Evolutionary conservation across 2,329 filamentous ascomycete genomes (phyloP).

Genomic region (Geoglossum cookeanum): DNA sequence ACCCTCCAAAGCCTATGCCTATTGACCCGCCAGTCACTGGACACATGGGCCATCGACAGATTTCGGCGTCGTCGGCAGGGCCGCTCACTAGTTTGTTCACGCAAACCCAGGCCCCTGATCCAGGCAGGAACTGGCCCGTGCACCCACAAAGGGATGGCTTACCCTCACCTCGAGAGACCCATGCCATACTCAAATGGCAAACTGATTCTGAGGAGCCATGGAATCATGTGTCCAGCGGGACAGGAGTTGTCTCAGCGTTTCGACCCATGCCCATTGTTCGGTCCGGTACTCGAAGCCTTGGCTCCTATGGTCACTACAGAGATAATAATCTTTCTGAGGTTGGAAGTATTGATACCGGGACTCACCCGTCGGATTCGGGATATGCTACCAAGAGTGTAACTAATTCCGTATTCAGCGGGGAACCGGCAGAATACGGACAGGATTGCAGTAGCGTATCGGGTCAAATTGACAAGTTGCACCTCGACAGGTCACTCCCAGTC

Average conservation of each 20-base stretch:
- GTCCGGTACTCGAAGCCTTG: background rate
- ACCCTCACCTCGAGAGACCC: background rate
- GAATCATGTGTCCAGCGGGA: background rate
- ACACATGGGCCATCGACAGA: background rate
- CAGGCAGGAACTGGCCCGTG: background rate
- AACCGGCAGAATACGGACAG: background rate
- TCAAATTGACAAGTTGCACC: background rate
- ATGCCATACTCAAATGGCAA: background rate
- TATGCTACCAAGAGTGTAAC: conserved; percentile 3
- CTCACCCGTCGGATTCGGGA: conserved; percentile 1
- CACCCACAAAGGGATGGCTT: background rate
- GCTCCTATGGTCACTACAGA: background rate
- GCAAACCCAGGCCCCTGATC: background rate
- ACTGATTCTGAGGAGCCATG: background rate
- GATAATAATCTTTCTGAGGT: conserved; percentile 2
- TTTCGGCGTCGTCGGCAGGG: background rate
- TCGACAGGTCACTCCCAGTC: background rate
- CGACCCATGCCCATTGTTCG: background rate
- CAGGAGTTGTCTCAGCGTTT: background rate
- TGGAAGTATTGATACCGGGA: conserved; percentile 2
- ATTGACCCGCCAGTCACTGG: background rate
- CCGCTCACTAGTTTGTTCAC: background rate
- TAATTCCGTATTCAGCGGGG: background rate
- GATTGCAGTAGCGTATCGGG: background rate
- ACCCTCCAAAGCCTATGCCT: background rate